Percentiles rank a stretch among this genome's conserved stretches.
Conservation (phyloP, 495 filamentous ascomycete genomes). For the Penicillium samsonianum region DNA sequence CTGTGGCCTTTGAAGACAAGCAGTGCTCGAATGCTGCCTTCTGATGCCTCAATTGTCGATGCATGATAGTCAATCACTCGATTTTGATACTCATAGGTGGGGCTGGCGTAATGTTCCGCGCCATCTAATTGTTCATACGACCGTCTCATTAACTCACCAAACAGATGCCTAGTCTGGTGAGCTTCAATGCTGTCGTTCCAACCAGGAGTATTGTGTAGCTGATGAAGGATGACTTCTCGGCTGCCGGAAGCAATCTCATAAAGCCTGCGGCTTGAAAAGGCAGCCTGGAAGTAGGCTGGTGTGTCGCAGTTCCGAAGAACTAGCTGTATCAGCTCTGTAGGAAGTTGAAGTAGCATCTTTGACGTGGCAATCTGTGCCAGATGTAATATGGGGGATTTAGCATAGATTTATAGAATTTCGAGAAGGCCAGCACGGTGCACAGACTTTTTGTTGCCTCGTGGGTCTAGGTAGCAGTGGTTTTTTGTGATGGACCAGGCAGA, state of each 20-base stretch:
- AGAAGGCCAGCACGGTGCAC: not conserved
- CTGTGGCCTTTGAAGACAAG: constrained; percentile 33
- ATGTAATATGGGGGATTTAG: not conserved
- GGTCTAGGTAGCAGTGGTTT: not conserved
- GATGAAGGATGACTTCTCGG: constrained; percentile 36
- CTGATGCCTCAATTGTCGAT: constrained; percentile 24
- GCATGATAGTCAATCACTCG: constrained; percentile 33
- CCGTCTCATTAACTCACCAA: constrained; percentile 26
- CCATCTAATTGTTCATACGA: constrained; percentile 35
- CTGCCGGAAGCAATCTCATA: constrained; percentile 86
- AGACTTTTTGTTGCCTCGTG: constrained; percentile 3
- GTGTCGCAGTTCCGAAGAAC: constrained; percentile 37
- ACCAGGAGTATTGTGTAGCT: constrained; percentile 40
- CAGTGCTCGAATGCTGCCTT: constrained; percentile 13
- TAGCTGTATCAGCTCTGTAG: constrained; percentile 44
- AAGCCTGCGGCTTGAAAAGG: constrained; percentile 47
- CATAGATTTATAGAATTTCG: not conserved
- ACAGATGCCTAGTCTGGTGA: constrained; percentile 28
- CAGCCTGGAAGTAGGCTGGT: constrained; percentile 37
- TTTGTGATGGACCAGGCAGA: constrained; percentile 1
- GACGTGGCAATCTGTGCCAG: no score
- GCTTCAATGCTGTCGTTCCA: constrained; percentile 13
- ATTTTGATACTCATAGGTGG: constrained; percentile 28
- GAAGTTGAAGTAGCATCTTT: constrained; percentile 39
- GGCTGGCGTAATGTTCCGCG: constrained; percentile 29